Base-by-base conservation (phyloP, 176 grass and related monocot genomes). In the Carex pumila region DNA sequence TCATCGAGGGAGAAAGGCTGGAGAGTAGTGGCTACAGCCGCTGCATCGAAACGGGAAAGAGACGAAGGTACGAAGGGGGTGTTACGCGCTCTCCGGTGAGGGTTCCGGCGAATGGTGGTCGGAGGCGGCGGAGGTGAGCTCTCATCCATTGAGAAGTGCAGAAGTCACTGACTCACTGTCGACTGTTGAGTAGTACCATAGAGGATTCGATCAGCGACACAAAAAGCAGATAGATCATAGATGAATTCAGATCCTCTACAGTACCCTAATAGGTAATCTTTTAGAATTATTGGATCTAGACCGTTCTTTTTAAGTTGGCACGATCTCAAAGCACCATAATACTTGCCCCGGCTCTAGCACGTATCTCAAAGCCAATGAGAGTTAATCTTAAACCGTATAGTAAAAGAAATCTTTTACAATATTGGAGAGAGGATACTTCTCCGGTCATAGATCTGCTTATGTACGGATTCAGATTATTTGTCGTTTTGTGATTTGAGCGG, bases 61-160 rank as follows among this genome's bases (percentile, higher is more conserved):
- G 88, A 85, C 11, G 86, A 71, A 0, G 86, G 81, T 4, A 85
- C 72, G 59, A 90, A 84, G 0, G 86, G 84, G 5, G 86, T 83
- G 71, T 92, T 80, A 66, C 84, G 82, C 14, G 88, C 89, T 19
- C 81, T 54, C 19, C 94, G 87, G 36, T 83, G 61, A 78, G 91
- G 89, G 73, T 97, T 97, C 39, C 92, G 91, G 41, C 91, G 88
- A 61, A 88, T 10, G 47, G 94, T 97, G 67, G 88, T 84, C n/a
- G 94, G 88, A 37, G 91, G 73, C 50, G 67, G 81, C 73, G 87
- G 85, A 3, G 89, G 80, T 12, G 87, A 43, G 12, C 79, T 69
- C 49, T 72, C 54, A 21, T 84, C 77, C 64, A 71, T 84, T 64
- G 32, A 45, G 6, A 30, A 80, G 56, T 60, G n/a, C 17, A 53